phyloP scores from a whole-genome alignment of 768 basidiomycete species.

The Trametes meyenii region DNA sequence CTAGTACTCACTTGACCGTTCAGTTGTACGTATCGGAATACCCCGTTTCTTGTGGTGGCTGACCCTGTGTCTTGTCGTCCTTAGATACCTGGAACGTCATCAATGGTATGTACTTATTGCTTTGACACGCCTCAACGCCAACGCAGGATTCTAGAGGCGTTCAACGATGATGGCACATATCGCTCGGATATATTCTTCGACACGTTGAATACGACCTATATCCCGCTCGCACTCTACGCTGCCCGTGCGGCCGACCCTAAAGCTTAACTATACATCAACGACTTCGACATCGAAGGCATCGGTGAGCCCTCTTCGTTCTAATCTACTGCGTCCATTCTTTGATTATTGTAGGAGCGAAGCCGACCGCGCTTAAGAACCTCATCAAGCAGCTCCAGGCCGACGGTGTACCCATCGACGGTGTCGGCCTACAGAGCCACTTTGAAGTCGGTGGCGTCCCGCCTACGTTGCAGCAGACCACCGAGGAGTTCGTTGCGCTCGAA shows the following conservation, averaged over 20 bases:
- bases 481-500: conserved; percentile 57
- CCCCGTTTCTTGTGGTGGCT: not conserved
- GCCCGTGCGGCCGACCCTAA: conserved; percentile 55
- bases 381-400: conserved; percentile 47
- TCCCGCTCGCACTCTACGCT: conserved; percentile 51
- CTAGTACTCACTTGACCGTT: not conserved
- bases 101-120: conserved; percentile 38
- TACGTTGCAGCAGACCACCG: conserved; percentile 47
- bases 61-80: not conserved
- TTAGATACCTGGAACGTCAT: conserved; percentile 56
- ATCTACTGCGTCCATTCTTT: too few relatives aligned
- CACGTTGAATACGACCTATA: conserved; percentile 48
- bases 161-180: conserved; percentile 62
- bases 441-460: conserved; percentile 57
- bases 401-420: conserved; percentile 58
- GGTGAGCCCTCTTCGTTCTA: too few relatives aligned
- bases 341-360: conserved; percentile 46
- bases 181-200: conserved; percentile 54
- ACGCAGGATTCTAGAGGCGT: conserved; percentile 38
- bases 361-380: conserved; percentile 56
- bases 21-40: conserved; percentile 21
- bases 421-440: conserved; percentile 62
- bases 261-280: conserved; percentile 57
- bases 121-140: not conserved
- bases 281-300: conserved; percentile 38